phyloP scores from a whole-genome alignment of 768 basidiomycete genomes.

The Mycena albidolilacea region DNA sequence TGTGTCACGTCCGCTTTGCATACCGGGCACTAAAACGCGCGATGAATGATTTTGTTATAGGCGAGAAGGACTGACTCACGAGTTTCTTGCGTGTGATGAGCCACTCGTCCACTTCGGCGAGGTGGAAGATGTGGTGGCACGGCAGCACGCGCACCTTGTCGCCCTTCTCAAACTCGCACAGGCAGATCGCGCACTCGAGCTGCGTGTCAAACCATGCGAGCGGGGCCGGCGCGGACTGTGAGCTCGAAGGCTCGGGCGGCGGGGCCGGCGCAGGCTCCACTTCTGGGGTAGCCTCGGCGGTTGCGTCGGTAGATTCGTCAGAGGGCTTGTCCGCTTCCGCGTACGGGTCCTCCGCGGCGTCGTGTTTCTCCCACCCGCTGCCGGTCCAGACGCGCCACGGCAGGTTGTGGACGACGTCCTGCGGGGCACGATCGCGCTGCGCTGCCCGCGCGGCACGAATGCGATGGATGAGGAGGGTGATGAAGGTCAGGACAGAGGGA shows the following conservation, averaged over 20 bases:
- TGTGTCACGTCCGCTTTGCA: slow-evolving; percentile 95
- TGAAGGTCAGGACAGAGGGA: slow-evolving; percentile 89
- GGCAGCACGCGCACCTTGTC: slow-evolving; percentile 94
- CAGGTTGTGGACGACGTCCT: slow-evolving; percentile 81
- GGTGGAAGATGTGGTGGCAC: slow-evolving; percentile 96
- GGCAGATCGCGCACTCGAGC: slow-evolving; percentile 93
- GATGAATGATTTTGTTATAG: slow-evolving; percentile 27
- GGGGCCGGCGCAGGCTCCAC: background rate
- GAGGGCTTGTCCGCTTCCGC: slow-evolving; percentile 39
- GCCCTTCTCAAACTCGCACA: slow-evolving; percentile 88
- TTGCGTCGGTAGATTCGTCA: slow-evolving; percentile 50
- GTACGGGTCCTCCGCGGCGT: slow-evolving; percentile 55
- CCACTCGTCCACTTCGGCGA: slow-evolving; percentile 94
- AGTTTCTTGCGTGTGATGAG: slow-evolving; percentile 93
- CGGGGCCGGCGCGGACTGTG: slow-evolving; percentile 49
- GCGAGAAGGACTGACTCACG: slow-evolving; percentile 63
- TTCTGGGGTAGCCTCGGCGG: background rate
- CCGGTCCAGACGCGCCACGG: slow-evolving; percentile 91
- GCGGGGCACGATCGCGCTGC: slow-evolving; percentile 87
- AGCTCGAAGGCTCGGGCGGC: slow-evolving; percentile 55
- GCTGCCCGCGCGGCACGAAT: slow-evolving; percentile 87
- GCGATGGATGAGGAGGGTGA: slow-evolving; percentile 91
- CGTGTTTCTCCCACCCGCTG: slow-evolving; percentile 85
- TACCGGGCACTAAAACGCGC: slow-evolving; percentile 79
- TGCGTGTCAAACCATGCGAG: slow-evolving; percentile 88